Evolutionary conservation across 768 basidiomycete species (phyloP).

Genomic region (Calocera cornea): DNA sequence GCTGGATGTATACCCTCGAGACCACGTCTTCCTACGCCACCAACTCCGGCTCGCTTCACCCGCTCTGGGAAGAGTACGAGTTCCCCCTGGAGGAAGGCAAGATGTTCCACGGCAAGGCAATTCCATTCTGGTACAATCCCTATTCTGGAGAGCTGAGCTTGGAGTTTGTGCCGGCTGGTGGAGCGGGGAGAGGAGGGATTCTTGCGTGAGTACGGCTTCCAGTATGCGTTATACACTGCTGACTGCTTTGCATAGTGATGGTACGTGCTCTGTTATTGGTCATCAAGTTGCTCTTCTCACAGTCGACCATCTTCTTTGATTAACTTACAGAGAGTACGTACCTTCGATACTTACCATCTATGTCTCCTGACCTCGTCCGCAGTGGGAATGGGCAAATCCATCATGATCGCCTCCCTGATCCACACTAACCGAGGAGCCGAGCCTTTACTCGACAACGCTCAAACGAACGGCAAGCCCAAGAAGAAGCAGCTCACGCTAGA

Average conservation of each 20-base stretch:
- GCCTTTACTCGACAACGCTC: conserved; percentile 13
- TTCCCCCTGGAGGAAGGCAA: not conserved
- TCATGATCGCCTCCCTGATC: conserved; percentile 82
- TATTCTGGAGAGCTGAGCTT: conserved; percentile 83
- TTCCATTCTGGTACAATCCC: conserved; percentile 75
- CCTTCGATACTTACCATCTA: not conserved
- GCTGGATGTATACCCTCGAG: conserved; percentile 89
- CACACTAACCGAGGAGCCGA: conserved; percentile 54
- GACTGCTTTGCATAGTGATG: conserved; percentile 25
- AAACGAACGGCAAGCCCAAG: conserved; percentile 7
- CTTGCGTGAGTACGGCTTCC: conserved; percentile 51
- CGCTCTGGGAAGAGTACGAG: conserved; percentile 81
- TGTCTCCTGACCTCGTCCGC: conserved; percentile 2
- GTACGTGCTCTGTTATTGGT: conserved; percentile 20
- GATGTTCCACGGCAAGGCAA: conserved; percentile 13
- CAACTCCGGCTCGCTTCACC: conserved; percentile 67
- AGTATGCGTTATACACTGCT: not conserved
- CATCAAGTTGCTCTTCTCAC: not conserved
- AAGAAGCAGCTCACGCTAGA: conserved; percentile 46
- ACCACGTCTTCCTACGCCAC: conserved; percentile 55
- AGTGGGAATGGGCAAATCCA: conserved; percentile 97
- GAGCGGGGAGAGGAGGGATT: conserved; percentile 72
- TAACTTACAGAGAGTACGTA: conserved; percentile 39
- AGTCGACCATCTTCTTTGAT: conserved; percentile 6
- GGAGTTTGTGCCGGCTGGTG: conserved; percentile 67